phyloP scores from a whole-genome alignment of 345 rosid species.

The Eucalyptus curtisii region DNA sequence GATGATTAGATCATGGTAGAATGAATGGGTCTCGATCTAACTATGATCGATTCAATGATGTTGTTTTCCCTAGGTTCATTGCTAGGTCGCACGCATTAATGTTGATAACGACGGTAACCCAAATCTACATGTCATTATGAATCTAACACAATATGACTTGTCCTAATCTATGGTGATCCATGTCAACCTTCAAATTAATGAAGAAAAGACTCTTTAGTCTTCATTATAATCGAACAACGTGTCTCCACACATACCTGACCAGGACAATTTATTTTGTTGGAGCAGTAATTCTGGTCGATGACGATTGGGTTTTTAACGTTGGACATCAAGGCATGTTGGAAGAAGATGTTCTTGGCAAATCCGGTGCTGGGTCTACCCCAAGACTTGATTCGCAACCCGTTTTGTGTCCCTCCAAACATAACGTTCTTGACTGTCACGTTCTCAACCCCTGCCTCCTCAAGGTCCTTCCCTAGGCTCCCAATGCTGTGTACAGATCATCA shows the following conservation, averaged over 20 bases:
- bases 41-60: not conserved
- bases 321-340: conserved; percentile 38
- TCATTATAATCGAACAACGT: not conserved
- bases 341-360: conserved; percentile 39
- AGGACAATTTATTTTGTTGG: conserved; percentile 9
- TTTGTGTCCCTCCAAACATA: conserved; percentile 22
- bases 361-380: conserved; percentile 56
- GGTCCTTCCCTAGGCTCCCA: conserved; percentile 44
- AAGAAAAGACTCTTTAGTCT: not conserved
- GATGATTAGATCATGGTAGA: not conserved
- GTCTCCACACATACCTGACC: not conserved
- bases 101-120: not conserved
- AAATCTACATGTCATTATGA: not conserved
- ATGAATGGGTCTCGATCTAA: not conserved
- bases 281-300: conserved; percentile 34
- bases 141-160: not conserved
- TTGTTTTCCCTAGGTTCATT: not conserved
- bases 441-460: conserved; percentile 37
- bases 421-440: conserved; percentile 39
- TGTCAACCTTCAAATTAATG: not conserved
- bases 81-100: not conserved
- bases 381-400: conserved; percentile 63
- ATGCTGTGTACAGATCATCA: conserved; percentile 11
- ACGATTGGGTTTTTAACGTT: conserved; percentile 47
- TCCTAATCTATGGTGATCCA: not conserved